Conservation (phyloP, 768 basidiomycete genomes). For the Auricularia sp. region DNA sequence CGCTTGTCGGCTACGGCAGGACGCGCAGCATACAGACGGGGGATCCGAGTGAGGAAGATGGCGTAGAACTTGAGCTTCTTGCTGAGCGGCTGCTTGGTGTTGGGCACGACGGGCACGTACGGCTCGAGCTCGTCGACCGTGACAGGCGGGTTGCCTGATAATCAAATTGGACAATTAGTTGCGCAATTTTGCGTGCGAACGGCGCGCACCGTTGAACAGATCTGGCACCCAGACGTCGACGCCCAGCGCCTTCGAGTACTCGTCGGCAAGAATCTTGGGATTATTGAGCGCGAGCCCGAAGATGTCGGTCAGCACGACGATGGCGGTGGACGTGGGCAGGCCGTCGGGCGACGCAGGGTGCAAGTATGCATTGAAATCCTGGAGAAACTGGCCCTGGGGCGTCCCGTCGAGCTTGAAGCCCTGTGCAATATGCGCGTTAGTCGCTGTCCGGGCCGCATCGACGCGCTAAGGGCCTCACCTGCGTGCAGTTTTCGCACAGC, state of each 20-base stretch:
- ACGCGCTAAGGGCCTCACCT: neutral
- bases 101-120: conserved; percentile 22
- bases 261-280: conserved; percentile 48
- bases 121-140: conserved; percentile 19
- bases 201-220: conserved; percentile 40
- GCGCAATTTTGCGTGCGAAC: neutral
- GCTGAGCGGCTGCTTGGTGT: conserved; percentile 11
- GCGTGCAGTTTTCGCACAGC: neutral
- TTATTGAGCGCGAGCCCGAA: conserved; percentile 46
- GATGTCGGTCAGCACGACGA: conserved; percentile 46
- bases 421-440: neutral
- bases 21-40: conserved; percentile 16
- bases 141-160: conserved; percentile 22
- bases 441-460: neutral
- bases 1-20: conserved; percentile 21
- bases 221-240: conserved; percentile 62
- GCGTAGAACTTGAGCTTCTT: conserved; percentile 13
- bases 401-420: conserved; percentile 18
- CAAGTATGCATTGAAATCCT: conserved; percentile 34
- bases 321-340: conserved; percentile 24
- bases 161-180: neutral
- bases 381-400: conserved; percentile 31
- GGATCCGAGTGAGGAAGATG: conserved; percentile 16
- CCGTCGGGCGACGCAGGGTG: conserved; percentile 21
- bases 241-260: conserved; percentile 34